Conservation (phyloP, 805 yeast genomes). For the Scheffersomyces ergatensis region DNA sequence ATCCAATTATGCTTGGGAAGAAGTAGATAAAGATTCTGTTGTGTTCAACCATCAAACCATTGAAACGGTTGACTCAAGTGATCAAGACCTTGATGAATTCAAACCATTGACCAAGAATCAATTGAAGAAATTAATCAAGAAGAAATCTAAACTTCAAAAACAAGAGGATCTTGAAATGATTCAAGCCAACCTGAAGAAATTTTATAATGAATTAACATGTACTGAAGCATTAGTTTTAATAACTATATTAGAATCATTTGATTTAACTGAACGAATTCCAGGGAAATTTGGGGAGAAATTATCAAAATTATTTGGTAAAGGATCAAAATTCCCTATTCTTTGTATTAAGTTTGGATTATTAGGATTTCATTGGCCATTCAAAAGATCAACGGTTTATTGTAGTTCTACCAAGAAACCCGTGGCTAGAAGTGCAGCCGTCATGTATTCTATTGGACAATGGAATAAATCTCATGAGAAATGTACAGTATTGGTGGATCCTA, state of each 20-base stretch:
- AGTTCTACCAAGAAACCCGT: conserved; percentile 37
- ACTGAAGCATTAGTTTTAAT: conserved; percentile 41
- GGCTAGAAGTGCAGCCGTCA: conserved; percentile 38
- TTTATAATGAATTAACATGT: conserved; percentile 28
- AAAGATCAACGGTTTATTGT: conserved; percentile 37
- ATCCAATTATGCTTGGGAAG: conserved; percentile 9
- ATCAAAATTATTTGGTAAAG: conserved; percentile 21
- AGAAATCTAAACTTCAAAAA: conserved; percentile 7
- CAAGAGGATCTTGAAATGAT: conserved; percentile 8
- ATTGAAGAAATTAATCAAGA: conserved; percentile 13
- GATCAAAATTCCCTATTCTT: conserved; percentile 25
- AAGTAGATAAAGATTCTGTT: conserved; percentile 8
- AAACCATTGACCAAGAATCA: conserved; percentile 17
- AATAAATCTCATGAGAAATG: conserved; percentile 26
- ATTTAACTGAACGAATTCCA: conserved; percentile 29
- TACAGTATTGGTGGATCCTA: conserved; percentile 36
- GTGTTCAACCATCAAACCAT: conserved; percentile 4
- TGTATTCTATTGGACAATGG: conserved; percentile 35
- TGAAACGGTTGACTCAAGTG: background rate
- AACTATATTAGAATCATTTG: conserved; percentile 35
- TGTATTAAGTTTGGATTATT: conserved; percentile 39
- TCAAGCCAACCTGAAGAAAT: conserved; percentile 15
- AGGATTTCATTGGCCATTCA: conserved; percentile 47
- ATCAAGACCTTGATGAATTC: conserved; percentile 6
- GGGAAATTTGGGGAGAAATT: conserved; percentile 22